phyloP scores from a whole-genome alignment of 306 rosid genomes.

The Castanea mollissima region DNA sequence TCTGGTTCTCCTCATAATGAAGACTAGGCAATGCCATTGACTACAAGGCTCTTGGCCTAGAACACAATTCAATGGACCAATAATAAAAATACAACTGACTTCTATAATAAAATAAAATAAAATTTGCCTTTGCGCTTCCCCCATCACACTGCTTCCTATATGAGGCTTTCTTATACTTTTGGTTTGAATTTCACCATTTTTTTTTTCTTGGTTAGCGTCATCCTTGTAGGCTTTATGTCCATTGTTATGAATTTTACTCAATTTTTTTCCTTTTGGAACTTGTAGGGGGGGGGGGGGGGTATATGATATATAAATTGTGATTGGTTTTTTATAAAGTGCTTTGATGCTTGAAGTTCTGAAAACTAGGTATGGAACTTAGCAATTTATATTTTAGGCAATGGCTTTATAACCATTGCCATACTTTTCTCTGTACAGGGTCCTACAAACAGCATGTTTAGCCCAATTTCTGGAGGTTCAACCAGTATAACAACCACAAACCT shows the following conservation, averaged over 20 bases:
- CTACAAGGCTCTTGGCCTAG: too few species aligned
- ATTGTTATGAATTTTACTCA: background rate
- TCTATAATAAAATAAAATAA: too few species aligned
- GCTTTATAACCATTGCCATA: slow-evolving; percentile 53
- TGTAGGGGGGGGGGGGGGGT: background rate
- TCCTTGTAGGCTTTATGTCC: background rate
- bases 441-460: slow-evolving; percentile 41
- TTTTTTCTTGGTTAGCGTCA: background rate
- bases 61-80: too few species aligned
- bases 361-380: slow-evolving; percentile 37
- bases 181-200: background rate
- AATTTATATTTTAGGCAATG: slow-evolving; percentile 57
- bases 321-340: slow-evolving; percentile 18
- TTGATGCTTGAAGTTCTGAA: slow-evolving; percentile 25
- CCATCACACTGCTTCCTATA: background rate
- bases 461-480: slow-evolving; percentile 51
- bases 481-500: slow-evolving; percentile 52
- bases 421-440: slow-evolving; percentile 62
- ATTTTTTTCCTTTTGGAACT: background rate
- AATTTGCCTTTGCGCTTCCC: too few species aligned
- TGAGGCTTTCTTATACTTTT: background rate
- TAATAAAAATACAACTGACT: too few species aligned
- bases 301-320: background rate
- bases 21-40: too few species aligned
- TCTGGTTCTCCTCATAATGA: too few species aligned